Conservation (phyloP, 305 asterid genomes). For the Rubia peregrina region DNA sequence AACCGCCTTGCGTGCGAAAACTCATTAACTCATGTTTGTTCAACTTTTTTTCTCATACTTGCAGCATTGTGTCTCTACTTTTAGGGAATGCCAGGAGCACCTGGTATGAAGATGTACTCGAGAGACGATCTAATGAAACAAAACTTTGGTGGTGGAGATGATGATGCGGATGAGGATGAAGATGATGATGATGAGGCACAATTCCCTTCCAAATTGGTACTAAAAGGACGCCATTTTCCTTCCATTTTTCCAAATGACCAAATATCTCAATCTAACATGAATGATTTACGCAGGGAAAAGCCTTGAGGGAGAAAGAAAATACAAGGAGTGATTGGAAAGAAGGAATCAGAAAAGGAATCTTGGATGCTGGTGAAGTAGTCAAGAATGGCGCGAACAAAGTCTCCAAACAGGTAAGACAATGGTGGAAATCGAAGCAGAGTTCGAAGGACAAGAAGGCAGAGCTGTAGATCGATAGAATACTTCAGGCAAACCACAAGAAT, state of each 20-base stretch:
- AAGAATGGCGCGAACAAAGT: conserved; percentile 46
- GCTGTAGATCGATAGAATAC: conserved; percentile 34
- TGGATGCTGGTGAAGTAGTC: conserved; percentile 48
- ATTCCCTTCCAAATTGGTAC: conserved; percentile 66
- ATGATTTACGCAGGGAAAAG: conserved; percentile 54
- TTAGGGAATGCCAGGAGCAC: conserved; percentile 98
- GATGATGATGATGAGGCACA: conserved; percentile 58
- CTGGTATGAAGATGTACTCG: conserved; percentile 95
- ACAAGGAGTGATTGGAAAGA: conserved; percentile 65
- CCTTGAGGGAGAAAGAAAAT: conserved; percentile 41
- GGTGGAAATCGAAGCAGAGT: conserved; percentile 60
- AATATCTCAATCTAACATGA: conserved; percentile 4
- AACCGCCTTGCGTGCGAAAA: background rate
- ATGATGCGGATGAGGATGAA: conserved; percentile 49
- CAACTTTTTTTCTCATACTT: background rate
- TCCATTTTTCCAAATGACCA: background rate
- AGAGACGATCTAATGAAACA: conserved; percentile 88
- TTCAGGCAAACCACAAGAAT: background rate
- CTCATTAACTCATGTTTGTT: conserved; percentile 3
- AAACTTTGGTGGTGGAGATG: conserved; percentile 63
- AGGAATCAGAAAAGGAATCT: conserved; percentile 35
- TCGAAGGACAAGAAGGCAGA: conserved; percentile 48
- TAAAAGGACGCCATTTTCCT: conserved; percentile 7
- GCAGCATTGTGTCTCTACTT: conserved; percentile 7
- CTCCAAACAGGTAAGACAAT: conserved; percentile 43